phyloP scores from a whole-genome alignment of 2,329 filamentous ascomycete species.

The Aspergillus fumigatiaffinis region DNA sequence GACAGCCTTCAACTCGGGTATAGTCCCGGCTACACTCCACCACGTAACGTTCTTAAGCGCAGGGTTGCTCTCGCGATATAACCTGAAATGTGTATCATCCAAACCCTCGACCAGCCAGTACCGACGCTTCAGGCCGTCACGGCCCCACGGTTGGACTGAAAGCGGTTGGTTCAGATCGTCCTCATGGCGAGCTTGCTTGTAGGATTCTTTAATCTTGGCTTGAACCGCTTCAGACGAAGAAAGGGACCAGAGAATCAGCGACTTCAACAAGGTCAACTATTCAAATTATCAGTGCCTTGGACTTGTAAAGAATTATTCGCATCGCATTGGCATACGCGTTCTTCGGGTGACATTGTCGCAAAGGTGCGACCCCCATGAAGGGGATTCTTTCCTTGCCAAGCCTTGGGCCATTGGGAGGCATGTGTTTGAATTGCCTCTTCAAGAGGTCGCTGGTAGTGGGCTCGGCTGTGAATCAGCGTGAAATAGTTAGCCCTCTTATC shows the following conservation, averaged over 20 bases:
- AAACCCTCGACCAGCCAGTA: conserved; percentile 93
- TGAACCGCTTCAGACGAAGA: conserved; percentile 82
- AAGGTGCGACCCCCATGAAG: conserved; percentile 77
- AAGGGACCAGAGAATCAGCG: conserved; percentile 82
- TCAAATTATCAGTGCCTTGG: conserved; percentile 8
- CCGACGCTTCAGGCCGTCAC: conserved; percentile 82
- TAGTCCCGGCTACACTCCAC: conserved; percentile 88
- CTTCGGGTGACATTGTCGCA: conserved; percentile 71
- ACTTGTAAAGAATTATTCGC: not conserved
- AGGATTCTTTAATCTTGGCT: conserved; percentile 75
- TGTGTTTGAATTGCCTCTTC: conserved; percentile 88
- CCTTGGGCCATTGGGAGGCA: conserved; percentile 79
- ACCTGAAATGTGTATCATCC: conserved; percentile 88
- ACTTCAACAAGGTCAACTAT: conserved; percentile 77
- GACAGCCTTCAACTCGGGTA: conserved; percentile 75
- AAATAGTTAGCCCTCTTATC: conserved; percentile 27
- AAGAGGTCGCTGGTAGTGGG: conserved; percentile 86
- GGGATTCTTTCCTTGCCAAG: conserved; percentile 81
- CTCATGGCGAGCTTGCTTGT: conserved; percentile 81
- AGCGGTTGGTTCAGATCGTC: conserved; percentile 78
- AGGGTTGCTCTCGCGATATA: conserved; percentile 91
- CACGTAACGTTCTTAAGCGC: conserved; percentile 73
- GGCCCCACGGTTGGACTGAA: conserved; percentile 86
- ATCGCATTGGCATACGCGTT: conserved; percentile 62
- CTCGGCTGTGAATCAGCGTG: conserved; percentile 57